Conservation (phyloP, 176 grass and related monocot species). For the Saccharum spontaneum region DNA sequence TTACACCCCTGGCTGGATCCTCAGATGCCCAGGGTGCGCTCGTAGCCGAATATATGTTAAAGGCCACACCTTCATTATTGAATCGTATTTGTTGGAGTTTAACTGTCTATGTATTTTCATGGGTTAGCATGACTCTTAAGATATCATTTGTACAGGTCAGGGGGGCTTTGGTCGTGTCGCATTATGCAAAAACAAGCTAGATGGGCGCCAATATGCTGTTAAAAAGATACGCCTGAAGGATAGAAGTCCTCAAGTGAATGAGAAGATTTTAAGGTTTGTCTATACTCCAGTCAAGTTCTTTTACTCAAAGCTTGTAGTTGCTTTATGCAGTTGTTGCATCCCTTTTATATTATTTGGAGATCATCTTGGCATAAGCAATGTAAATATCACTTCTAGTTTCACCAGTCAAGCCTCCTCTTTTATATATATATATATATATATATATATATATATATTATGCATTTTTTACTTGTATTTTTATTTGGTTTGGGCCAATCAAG, state of each 20-base stretch:
- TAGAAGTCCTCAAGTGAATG: constrained; percentile 78
- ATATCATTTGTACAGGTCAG: constrained; percentile 51
- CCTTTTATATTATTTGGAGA: constrained; percentile 22
- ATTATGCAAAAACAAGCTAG: constrained; percentile 91
- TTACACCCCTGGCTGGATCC: background rate
- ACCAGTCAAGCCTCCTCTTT: constrained; percentile 3
- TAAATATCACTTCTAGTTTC: background rate
- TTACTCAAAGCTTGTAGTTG: constrained; percentile 14
- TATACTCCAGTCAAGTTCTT: constrained; percentile 24
- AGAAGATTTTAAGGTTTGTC: constrained; percentile 91
- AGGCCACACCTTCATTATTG: background rate
- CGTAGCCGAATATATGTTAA: background rate
- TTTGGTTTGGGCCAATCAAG: constrained; percentile 14
- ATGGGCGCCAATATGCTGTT: constrained; percentile 96
- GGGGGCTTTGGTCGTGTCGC: constrained; percentile 90
- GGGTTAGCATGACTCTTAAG: background rate
- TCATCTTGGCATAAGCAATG: background rate
- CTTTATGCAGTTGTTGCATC: background rate
- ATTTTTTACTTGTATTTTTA: constrained; percentile 3
- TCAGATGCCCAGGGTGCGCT: background rate
- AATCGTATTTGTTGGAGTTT: background rate
- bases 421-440: constrained; percentile 7
- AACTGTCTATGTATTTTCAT: background rate
- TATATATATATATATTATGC: background rate
- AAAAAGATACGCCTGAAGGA: constrained; percentile 96